Evolutionary conservation across 116 monocot species (phyloP).

Genomic region (Posidonia oceanica): DNA sequence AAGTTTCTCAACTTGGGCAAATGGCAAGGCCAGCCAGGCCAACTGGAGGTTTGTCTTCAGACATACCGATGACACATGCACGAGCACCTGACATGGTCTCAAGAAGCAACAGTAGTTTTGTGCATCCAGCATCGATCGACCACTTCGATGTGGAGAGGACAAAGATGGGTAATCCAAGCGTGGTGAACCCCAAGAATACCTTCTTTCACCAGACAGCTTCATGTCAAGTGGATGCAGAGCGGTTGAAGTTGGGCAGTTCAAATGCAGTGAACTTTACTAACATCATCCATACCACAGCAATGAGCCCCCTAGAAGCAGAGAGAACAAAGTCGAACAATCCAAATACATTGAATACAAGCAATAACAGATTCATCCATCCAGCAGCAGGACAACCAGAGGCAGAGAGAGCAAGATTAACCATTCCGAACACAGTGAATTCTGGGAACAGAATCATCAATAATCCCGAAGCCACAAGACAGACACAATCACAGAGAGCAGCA

Average conservation of each 20-base stretch:
- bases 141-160: conserved; percentile 14
- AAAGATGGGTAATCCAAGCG: conserved; percentile 3
- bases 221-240: background rate
- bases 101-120: conserved; percentile 12
- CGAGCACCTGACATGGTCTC: conserved; percentile 35
- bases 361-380: background rate
- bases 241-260: background rate
- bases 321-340: background rate
- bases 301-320: background rate
- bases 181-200: background rate
- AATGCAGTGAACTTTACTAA: background rate
- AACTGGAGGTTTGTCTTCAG: conserved; percentile 11
- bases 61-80: conserved; percentile 22
- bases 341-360: conserved; percentile 1
- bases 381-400: background rate
- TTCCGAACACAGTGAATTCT: background rate
- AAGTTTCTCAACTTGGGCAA: conserved; percentile 19
- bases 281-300: background rate
- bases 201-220: background rate
- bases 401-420: background rate
- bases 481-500: background rate
- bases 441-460: conserved; percentile 1
- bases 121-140: conserved; percentile 9
- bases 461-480: background rate
- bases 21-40: conserved; percentile 7